phyloP scores from a whole-genome alignment of 345 rosid species.

The Salix koriyanagi region DNA sequence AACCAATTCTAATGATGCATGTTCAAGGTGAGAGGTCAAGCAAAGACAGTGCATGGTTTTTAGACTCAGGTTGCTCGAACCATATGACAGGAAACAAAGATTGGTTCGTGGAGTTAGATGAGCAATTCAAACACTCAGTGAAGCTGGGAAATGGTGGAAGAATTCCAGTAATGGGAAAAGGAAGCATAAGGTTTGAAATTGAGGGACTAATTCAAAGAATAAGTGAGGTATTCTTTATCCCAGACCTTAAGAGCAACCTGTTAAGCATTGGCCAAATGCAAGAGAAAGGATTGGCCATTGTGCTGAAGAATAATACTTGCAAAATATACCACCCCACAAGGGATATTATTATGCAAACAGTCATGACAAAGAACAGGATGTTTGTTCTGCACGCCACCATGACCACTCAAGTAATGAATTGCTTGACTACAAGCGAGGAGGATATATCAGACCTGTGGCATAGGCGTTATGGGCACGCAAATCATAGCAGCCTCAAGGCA shows the following conservation, averaged over 20 bases:
- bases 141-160: background rate
- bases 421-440: no score
- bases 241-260: background rate
- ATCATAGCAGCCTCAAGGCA: no score
- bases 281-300: background rate
- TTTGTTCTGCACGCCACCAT: no score
- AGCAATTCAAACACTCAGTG: background rate
- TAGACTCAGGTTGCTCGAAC: conserved; percentile 1
- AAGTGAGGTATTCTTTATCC: no score
- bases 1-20: no score
- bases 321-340: background rate
- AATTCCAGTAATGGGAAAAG: background rate
- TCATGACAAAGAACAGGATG: no score
- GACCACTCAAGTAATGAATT: no score
- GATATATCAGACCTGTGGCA: no score
- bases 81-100: background rate
- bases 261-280: background rate
- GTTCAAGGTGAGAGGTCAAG: no score
- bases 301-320: background rate
- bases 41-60: background rate
- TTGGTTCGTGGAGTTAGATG: background rate
- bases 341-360: background rate
- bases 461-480: no score
- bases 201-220: background rate
- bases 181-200: background rate